These are phyloP conservation scores for Corymbia calophylla DNA, from an alignment of 441 rosid genomes.

Conservation along the genomic window DNA sequence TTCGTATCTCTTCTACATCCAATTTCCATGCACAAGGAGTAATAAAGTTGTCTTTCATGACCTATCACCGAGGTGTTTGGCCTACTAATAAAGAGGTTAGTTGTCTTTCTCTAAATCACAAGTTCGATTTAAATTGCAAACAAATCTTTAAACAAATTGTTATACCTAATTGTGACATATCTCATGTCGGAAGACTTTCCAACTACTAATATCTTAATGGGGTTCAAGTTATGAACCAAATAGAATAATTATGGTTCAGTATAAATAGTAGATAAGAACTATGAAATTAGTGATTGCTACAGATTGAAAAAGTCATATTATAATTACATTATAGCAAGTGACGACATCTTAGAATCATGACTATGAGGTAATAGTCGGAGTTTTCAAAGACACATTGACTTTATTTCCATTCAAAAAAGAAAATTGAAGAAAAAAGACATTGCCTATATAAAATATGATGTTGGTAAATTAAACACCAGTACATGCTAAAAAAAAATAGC, in stretches of 20 bases:
- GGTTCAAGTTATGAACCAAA: accelerated
- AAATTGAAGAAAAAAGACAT: no score
- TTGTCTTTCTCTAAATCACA: background rate
- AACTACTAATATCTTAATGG: accelerated
- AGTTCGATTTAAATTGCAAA: accelerated
- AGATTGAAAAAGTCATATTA: background rate
- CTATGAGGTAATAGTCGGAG: no score
- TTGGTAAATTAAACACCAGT: no score
- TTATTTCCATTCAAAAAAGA: no score
- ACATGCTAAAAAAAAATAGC: no score
- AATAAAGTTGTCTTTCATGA: background rate
- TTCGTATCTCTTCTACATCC: background rate
- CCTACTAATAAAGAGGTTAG: background rate
- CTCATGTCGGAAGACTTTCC: accelerated
- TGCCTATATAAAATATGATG: no score
- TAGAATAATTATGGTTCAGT: accelerated
- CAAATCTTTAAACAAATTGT: accelerated
- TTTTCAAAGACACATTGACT: no score
- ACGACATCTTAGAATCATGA: background rate
- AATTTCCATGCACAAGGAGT: background rate
- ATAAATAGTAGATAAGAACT: background rate
- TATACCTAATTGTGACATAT: background rate
- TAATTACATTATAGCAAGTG: background rate
- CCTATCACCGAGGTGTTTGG: accelerated
- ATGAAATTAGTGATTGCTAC: accelerated